A percentile compares a stretch with the other conserved stretches of the same genome.
These are phyloP conservation scores for Apiospora saccharicola DNA, from an alignment of 2,329 filamentous ascomycete species.

Conservation along the genomic window DNA sequence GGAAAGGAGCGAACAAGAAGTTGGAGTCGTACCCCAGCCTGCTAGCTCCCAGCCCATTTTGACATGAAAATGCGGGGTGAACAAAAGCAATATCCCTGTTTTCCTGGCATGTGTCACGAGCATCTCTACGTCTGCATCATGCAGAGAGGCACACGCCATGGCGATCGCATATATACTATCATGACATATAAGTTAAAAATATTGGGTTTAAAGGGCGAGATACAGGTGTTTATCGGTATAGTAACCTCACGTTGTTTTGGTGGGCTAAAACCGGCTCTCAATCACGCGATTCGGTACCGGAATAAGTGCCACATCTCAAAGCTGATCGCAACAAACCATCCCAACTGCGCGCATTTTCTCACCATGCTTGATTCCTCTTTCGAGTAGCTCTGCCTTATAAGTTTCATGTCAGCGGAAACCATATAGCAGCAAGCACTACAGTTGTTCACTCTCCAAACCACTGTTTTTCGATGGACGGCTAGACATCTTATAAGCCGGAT, in stretches of 20 bases:
- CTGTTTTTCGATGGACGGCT: not conserved
- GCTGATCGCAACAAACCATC: not conserved
- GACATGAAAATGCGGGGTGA: constrained; percentile 15
- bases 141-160: not conserved
- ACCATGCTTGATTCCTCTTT: not conserved
- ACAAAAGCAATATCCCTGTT: not conserved
- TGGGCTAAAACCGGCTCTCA: not conserved
- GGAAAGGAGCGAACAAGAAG: not conserved
- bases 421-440: not conserved
- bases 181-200: not conserved
- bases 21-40: not conserved
- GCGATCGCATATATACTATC: not conserved
- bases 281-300: not conserved
- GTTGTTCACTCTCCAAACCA: not conserved
- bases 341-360: not conserved
- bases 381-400: not conserved
- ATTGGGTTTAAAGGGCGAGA: not conserved
- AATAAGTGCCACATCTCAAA: not conserved
- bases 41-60: not conserved
- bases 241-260: not conserved
- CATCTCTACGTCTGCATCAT: constrained; percentile 1
- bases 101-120: not conserved
- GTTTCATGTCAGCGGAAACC: not conserved
- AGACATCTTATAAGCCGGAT: not conserved
- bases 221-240: not conserved